Evolutionary conservation across 1,284 basidiomycete species (phyloP).

Genomic region (Ceratobasidium sp.): DNA sequence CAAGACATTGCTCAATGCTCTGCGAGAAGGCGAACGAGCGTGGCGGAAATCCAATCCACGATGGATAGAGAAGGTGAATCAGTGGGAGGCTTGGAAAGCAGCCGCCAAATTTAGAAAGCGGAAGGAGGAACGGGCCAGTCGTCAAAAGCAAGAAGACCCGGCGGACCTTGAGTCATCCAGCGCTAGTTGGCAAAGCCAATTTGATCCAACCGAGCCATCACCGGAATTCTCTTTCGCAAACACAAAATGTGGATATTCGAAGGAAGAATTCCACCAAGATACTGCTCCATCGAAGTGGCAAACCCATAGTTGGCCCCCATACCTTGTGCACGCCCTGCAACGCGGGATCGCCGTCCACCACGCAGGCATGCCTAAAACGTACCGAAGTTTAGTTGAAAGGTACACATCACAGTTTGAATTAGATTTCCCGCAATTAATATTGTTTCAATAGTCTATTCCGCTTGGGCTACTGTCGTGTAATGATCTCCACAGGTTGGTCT

Average conservation of each 20-base stretch:
- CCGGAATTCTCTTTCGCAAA: constrained; percentile 66
- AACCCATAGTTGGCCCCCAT: constrained; percentile 48
- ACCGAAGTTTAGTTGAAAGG: constrained; percentile 67
- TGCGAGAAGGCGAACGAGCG: constrained; percentile 55
- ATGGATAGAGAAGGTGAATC: constrained; percentile 60
- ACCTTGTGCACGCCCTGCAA: constrained; percentile 58
- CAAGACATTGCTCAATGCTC: constrained; percentile 48
- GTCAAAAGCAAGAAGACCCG: constrained; percentile 48
- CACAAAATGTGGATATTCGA: constrained; percentile 52
- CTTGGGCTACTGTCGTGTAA: constrained; percentile 63
- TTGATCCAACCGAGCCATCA: constrained; percentile 64
- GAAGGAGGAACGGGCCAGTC: constrained; percentile 23
- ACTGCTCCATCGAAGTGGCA: constrained; percentile 53
- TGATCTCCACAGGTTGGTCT: constrained; percentile 65
- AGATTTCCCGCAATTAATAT: background rate
- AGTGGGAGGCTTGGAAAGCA: constrained; percentile 60
- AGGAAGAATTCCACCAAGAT: constrained; percentile 58
- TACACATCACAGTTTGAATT: constrained; percentile 44
- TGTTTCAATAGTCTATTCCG: constrained; percentile 59
- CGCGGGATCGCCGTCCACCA: constrained; percentile 74
- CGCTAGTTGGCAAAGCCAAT: constrained; percentile 52
- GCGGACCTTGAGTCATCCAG: constrained; percentile 47
- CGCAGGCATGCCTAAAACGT: constrained; percentile 68
- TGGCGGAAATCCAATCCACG: constrained; percentile 59
- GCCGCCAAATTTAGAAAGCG: constrained; percentile 49